These are phyloP conservation scores for Silene vulgaris DNA, from an alignment of 179 eudicot species.

Conservation along the genomic window DNA sequence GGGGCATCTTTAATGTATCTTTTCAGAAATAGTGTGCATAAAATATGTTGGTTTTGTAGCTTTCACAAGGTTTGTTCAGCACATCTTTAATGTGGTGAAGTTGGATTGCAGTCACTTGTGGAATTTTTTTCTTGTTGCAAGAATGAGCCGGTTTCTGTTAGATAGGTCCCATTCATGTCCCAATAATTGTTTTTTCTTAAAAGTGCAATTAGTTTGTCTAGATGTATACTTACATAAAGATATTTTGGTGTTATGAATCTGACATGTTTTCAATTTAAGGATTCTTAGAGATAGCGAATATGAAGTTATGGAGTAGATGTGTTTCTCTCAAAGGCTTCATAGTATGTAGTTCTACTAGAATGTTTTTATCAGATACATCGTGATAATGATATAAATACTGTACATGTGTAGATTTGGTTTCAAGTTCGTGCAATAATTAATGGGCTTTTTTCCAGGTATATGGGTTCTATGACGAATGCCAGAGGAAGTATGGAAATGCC, in stretches of 20 bases:
- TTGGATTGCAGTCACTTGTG: neutral
- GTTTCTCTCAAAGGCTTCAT: neutral
- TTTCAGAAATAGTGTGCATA: neutral
- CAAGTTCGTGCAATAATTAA: neutral
- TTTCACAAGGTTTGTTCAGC: neutral
- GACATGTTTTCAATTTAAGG: neutral
- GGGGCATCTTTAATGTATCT: neutral
- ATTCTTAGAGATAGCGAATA: neutral
- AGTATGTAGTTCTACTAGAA: neutral
- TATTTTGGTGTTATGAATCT: too few species aligned
- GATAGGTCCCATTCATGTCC: neutral
- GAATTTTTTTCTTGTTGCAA: neutral
- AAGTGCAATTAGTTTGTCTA: neutral
- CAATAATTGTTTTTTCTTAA: neutral
- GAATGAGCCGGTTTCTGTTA: neutral
- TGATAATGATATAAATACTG: neutral
- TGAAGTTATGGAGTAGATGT: neutral
- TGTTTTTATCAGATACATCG: neutral
- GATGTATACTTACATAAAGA: neutral
- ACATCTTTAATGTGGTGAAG: neutral
- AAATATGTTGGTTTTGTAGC: neutral
- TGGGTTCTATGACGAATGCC: constrained; percentile 98
- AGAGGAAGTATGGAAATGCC: constrained; percentile 98
- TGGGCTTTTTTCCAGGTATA: constrained; percentile 50
- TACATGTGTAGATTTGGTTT: constrained; percentile 5